phyloP scores from a whole-genome alignment of 1,284 basidiomycete genomes.

The Ustilago esculenta region DNA sequence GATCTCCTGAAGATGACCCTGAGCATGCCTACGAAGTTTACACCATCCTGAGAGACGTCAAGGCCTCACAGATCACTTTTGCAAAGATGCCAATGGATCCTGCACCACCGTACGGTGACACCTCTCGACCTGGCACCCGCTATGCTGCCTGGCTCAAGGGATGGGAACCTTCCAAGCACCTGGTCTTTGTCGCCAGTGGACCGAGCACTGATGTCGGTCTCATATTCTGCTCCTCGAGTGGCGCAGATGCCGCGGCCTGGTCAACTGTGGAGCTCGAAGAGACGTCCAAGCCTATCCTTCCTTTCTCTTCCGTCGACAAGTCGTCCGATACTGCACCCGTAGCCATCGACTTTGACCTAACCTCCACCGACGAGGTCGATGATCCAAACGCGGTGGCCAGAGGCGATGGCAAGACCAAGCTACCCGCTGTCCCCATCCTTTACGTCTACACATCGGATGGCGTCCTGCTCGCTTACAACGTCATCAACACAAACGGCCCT shows the following conservation, averaged over 20 bases:
- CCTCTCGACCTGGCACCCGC: slow-evolving; percentile 73
- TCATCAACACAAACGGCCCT: slow-evolving; percentile 72
- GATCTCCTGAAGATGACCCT: slow-evolving; percentile 48
- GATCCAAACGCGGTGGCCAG: slow-evolving; percentile 71
- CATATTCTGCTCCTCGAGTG: slow-evolving; percentile 70
- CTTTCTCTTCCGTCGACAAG: slow-evolving; percentile 73
- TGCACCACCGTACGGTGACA: slow-evolving; percentile 72
- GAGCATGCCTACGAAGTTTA: slow-evolving; percentile 73
- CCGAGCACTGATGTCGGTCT: slow-evolving; percentile 81
- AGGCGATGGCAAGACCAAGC: slow-evolving; percentile 68
- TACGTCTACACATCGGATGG: slow-evolving; percentile 83
- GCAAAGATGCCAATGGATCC: slow-evolving; percentile 71
- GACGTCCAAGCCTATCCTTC: slow-evolving; percentile 75
- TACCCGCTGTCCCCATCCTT: slow-evolving; percentile 73
- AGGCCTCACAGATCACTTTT: slow-evolving; percentile 71
- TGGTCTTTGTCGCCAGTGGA: slow-evolving; percentile 78
- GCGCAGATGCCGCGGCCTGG: slow-evolving; percentile 72
- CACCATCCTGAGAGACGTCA: slow-evolving; percentile 75
- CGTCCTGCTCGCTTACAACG: slow-evolving; percentile 78
- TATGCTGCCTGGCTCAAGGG: slow-evolving; percentile 72
- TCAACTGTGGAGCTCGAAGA: slow-evolving; percentile 79
- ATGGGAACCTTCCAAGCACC: slow-evolving; percentile 75
- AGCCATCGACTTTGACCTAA: slow-evolving; percentile 77
- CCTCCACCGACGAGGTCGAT: slow-evolving; percentile 72
- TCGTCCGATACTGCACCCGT: slow-evolving; percentile 79